phyloP scores from a whole-genome alignment of 139 green algal species.

The Coelastrella sp. region DNA sequence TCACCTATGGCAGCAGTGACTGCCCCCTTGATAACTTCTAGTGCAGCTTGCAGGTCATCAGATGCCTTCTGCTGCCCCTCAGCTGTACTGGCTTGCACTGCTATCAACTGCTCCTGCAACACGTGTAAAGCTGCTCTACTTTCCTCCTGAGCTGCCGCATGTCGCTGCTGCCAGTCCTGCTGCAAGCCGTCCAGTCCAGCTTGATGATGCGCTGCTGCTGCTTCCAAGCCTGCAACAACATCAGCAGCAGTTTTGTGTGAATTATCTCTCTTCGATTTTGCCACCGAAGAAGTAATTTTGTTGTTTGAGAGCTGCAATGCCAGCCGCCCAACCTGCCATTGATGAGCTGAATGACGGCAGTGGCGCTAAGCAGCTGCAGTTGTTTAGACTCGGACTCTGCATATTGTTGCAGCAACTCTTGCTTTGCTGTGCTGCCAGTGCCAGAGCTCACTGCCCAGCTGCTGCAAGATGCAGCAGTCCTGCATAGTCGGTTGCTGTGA shows the following conservation, averaged over 20 bases:
- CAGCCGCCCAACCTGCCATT: not conserved
- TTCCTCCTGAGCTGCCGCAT: not conserved
- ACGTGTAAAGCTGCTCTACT: not conserved
- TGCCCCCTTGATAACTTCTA: not conserved
- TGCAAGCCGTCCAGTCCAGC: no score
- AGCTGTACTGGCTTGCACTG: not conserved
- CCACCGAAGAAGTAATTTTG: no score
- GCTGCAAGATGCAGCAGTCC: not conserved
- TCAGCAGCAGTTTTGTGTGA: constrained; percentile 10
- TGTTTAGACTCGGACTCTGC: not conserved
- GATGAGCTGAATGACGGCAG: not conserved
- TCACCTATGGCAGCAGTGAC: not conserved
- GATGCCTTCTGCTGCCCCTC: not conserved
- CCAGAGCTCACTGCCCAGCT: not conserved
- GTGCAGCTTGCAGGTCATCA: not conserved
- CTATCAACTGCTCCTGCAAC: not conserved
- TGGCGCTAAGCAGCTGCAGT: not conserved
- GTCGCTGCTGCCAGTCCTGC: no score
- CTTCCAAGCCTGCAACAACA: not conserved
- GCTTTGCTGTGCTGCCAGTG: not conserved
- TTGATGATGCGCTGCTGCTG: not conserved
- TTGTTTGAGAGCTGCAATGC: not conserved
- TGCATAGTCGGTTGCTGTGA: not conserved
- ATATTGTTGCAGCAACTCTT: not conserved
- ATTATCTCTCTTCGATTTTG: not conserved